Evolutionary conservation across 495 filamentous ascomycete species (phyloP).

Genomic region (Xylaria acuta): DNA sequence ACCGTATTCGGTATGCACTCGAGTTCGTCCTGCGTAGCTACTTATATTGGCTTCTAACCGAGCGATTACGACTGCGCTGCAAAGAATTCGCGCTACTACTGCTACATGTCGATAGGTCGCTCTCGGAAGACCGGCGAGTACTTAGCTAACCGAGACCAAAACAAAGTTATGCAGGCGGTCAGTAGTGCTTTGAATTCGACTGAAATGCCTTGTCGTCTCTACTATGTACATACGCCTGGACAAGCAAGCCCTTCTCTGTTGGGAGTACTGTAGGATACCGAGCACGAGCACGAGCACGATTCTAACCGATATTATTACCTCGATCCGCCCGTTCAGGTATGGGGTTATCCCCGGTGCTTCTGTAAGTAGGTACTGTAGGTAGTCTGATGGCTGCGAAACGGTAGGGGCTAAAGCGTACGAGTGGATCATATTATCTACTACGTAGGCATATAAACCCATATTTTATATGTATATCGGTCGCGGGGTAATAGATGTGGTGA

Average conservation of each 20-base stretch:
- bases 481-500: conserved; percentile 4
- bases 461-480: background rate
- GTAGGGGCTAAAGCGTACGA: conserved; percentile 11
- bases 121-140: background rate
- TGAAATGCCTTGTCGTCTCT: background rate
- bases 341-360: background rate
- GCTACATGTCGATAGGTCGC: background rate
- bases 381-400: background rate
- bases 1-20: background rate
- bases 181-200: background rate
- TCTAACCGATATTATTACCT: background rate
- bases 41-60: conserved; percentile 9
- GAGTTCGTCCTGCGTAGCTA: background rate
- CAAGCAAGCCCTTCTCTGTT: background rate
- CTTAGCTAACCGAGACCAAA: background rate
- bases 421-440: background rate
- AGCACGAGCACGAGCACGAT: conserved; percentile 1
- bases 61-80: conserved; percentile 2
- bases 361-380: too few species aligned
- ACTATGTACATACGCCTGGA: background rate
- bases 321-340: conserved; percentile 4
- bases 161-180: background rate
- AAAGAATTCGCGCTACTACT: background rate
- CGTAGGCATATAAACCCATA: background rate
- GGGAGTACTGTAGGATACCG: background rate